phyloP scores from a whole-genome alignment of 2,329 filamentous ascomycete genomes.

The Colletotrichum tabaci region DNA sequence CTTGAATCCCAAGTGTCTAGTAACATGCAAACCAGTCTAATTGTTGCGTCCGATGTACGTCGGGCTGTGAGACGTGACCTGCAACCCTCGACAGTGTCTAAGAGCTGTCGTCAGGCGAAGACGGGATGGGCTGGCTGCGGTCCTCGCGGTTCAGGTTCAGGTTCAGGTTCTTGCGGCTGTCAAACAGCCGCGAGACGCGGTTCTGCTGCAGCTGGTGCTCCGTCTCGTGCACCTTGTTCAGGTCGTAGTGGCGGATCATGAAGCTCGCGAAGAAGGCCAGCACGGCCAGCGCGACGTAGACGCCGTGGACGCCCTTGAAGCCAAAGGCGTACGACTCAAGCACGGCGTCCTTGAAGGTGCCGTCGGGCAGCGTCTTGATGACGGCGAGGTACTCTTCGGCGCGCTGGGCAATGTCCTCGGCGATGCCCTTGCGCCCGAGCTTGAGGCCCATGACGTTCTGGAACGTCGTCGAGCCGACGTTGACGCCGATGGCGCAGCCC shows the following conservation, averaged over 20 bases:
- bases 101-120: slow-evolving; percentile 26
- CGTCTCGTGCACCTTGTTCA: slow-evolving; percentile 40
- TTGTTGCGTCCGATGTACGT: too few species aligned
- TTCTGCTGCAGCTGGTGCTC: slow-evolving; percentile 36
- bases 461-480: slow-evolving; percentile 44
- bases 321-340: slow-evolving; percentile 38
- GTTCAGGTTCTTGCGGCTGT: slow-evolving; percentile 4
- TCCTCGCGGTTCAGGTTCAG: neutral
- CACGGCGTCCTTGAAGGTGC: slow-evolving; percentile 38
- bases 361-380: slow-evolving; percentile 35
- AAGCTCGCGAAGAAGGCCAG: slow-evolving; percentile 38
- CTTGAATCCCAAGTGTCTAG: neutral
- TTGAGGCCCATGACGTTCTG: slow-evolving; percentile 45
- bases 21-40: neutral
- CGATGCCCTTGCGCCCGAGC: slow-evolving; percentile 38
- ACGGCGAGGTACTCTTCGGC: slow-evolving; percentile 39
- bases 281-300: slow-evolving; percentile 35
- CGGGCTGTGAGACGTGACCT: too few species aligned
- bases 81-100: neutral
- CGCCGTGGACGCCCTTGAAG: slow-evolving; percentile 41
- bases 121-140: slow-evolving; percentile 24
- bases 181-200: slow-evolving; percentile 31
- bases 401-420: slow-evolving; percentile 34
- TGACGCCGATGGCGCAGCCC: slow-evolving; percentile 44
- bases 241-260: slow-evolving; percentile 39